phyloP scores from a whole-genome alignment of 495 filamentous ascomycete species.

The Neurospora tetraspora region DNA sequence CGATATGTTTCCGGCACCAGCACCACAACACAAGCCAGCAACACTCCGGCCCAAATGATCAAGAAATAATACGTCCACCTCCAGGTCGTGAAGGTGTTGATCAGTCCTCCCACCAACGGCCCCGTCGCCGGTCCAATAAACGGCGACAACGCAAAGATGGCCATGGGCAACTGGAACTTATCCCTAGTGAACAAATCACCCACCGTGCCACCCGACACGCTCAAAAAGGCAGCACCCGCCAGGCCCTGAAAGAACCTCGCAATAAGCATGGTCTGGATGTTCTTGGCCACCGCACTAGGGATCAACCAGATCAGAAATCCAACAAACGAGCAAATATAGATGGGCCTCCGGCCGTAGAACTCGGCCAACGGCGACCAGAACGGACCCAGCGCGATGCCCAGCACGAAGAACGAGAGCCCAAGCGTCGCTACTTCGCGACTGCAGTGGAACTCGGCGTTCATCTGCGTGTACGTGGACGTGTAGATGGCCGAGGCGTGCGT shows the following conservation, averaged over 20 bases:
- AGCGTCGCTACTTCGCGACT: conserved; percentile 64
- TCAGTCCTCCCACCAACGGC: conserved; percentile 47
- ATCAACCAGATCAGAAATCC: conserved; percentile 81
- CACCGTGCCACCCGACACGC: conserved; percentile 83
- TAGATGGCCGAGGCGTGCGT: conserved; percentile 88
- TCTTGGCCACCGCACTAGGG: conserved; percentile 76
- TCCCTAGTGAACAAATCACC: conserved; percentile 76
- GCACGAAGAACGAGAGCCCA: conserved; percentile 70
- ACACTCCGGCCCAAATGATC: conserved; percentile 64
- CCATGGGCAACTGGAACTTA: conserved; percentile 54
- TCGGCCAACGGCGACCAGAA: conserved; percentile 54
- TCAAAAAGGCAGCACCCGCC: conserved; percentile 78
- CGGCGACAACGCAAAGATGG: conserved; percentile 65
- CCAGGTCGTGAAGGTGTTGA: conserved; percentile 72
- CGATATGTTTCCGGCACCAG: conserved; percentile 91
- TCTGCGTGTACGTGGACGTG: conserved; percentile 73
- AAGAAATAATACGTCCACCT: conserved; percentile 85
- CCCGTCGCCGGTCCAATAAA: conserved; percentile 60
- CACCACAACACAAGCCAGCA: conserved; percentile 52
- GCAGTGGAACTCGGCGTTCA: conserved; percentile 63
- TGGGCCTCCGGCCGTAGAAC: conserved; percentile 81
- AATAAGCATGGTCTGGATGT: conserved; percentile 74
- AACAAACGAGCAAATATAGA: conserved; percentile 70
- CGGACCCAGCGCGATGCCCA: conserved; percentile 64
- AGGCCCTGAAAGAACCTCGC: conserved; percentile 79